phyloP scores from a whole-genome alignment of 768 basidiomycete genomes.

The Trametes coccinea region DNA sequence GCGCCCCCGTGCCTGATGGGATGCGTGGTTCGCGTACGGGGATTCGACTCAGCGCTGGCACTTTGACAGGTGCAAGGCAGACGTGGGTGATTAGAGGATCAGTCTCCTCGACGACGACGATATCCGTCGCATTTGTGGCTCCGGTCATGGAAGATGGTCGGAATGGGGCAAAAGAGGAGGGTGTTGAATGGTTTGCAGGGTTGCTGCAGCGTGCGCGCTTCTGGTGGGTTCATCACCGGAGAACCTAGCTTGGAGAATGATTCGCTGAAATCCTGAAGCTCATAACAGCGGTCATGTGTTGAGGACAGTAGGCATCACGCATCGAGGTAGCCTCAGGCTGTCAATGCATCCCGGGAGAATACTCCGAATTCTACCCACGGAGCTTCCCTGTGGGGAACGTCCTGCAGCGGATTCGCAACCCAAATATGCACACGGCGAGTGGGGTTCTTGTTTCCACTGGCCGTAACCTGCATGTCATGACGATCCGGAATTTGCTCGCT shows the following conservation, averaged over 20 bases:
- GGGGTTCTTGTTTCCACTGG: no score
- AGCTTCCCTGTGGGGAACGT: not conserved
- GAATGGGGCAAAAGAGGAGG: no score
- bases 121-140: not conserved
- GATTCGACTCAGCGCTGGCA: not conserved
- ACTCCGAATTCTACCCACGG: conserved; percentile 1
- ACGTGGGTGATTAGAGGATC: not conserved
- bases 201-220: no score
- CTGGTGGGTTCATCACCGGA: no score
- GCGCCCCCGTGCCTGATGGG: conserved; percentile 7
- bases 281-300: not conserved
- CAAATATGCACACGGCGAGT: not conserved
- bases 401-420: not conserved
- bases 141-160: no score
- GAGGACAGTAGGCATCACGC: not conserved
- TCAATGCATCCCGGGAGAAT: not conserved
- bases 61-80: not conserved
- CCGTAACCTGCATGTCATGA: no score
- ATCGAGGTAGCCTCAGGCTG: not conserved
- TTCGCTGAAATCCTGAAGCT: no score
- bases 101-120: not conserved
- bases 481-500: no score
- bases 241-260: no score
- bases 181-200: no score
- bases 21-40: not conserved